Conservation (phyloP, 1,284 basidiomycete species). For the Rhizopogon parksii region DNA sequence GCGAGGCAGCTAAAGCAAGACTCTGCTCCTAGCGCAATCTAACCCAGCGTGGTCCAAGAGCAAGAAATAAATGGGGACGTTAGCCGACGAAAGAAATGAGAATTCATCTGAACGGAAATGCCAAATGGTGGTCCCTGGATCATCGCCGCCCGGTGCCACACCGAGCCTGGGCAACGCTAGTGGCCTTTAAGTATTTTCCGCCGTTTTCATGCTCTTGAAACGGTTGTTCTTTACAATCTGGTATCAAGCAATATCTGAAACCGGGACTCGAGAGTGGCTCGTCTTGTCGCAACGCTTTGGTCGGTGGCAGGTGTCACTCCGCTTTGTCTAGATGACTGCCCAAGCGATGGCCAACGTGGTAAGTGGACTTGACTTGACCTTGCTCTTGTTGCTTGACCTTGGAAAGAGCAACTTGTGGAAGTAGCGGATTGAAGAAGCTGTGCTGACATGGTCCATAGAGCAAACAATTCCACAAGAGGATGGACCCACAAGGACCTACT, state of each 20-base stretch:
- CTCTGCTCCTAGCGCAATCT: neutral
- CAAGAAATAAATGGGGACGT: too few relatives aligned
- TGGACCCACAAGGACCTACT: slow-evolving; percentile 31
- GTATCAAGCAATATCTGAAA: neutral
- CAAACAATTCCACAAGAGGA: slow-evolving; percentile 28
- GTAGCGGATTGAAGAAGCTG: slow-evolving; percentile 5
- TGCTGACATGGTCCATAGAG: slow-evolving; percentile 7
- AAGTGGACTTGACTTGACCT: slow-evolving; percentile 8
- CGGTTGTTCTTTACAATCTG: neutral
- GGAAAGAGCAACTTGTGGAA: neutral
- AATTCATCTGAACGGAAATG: neutral
- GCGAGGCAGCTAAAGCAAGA: too few relatives aligned
- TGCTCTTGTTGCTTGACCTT: slow-evolving; percentile 10
- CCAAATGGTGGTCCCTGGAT: slow-evolving; percentile 1
- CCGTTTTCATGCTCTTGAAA: neutral
- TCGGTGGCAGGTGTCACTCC: slow-evolving; percentile 10
- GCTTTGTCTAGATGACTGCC: slow-evolving; percentile 8
- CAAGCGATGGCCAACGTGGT: slow-evolving; percentile 14
- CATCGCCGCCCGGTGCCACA: slow-evolving; percentile 1
- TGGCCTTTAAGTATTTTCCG: neutral
- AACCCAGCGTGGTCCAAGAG: neutral
- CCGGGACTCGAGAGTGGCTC: neutral
- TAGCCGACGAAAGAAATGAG: neutral
- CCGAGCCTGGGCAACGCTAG: neutral
- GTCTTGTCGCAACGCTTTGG: slow-evolving; percentile 13